phyloP scores from a whole-genome alignment of 2,329 filamentous ascomycete species.

The Chrysosphaeria jannelii region DNA sequence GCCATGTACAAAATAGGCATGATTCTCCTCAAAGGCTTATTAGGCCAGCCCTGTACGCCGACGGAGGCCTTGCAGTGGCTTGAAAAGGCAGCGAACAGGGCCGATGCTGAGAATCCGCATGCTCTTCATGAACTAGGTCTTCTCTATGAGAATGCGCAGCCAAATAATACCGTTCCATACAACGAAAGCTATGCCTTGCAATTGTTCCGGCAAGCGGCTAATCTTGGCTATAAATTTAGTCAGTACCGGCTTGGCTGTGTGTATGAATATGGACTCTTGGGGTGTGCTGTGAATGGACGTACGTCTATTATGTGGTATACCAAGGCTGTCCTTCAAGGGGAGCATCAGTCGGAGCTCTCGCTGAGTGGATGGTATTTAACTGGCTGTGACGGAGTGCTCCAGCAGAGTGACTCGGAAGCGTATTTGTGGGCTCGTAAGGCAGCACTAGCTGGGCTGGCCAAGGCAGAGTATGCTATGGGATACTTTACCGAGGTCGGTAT shows the following conservation, averaged over 20 bases:
- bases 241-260: constrained; percentile 72
- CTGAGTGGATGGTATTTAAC: constrained; percentile 88
- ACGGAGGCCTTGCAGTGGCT: constrained; percentile 76
- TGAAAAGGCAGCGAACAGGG: constrained; percentile 68
- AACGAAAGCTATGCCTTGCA: constrained; percentile 60
- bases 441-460: constrained; percentile 58
- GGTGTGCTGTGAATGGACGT: constrained; percentile 53
- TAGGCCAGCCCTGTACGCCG: constrained; percentile 62
- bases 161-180: constrained; percentile 42
- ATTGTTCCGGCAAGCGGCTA: constrained; percentile 59
- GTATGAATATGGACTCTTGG: constrained; percentile 68
- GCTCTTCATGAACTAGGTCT: constrained; percentile 67
- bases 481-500: constrained; percentile 94
- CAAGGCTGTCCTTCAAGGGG: constrained; percentile 65
- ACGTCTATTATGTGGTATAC: constrained; percentile 86
- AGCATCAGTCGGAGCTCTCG: constrained; percentile 73
- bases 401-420: constrained; percentile 82
- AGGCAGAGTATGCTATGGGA: constrained; percentile 94
- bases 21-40: constrained; percentile 72
- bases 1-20: constrained; percentile 98
- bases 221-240: constrained; percentile 80
- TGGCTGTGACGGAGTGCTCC: constrained; percentile 57
- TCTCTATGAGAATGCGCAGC: constrained; percentile 29
- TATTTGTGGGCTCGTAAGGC: constrained; percentile 94
- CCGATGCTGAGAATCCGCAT: constrained; percentile 75